Conservation (phyloP, 2,329 filamentous ascomycete genomes). For the Lachnellula occidentalis region DNA sequence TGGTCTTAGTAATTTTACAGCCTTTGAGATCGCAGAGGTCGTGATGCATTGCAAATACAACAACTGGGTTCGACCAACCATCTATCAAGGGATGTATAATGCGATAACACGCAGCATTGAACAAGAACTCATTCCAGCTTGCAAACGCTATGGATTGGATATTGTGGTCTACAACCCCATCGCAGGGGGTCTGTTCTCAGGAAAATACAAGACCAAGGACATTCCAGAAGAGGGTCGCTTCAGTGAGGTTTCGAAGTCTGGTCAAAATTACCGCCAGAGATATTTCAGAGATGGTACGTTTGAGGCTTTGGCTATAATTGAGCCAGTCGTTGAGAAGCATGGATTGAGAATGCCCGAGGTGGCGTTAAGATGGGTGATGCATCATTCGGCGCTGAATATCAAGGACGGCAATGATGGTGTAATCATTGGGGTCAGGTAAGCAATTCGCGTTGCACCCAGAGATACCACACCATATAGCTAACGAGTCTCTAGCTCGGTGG, state of each 20-base stretch:
- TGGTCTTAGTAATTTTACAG: slow-evolving; percentile 78
- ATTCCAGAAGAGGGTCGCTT: slow-evolving; percentile 65
- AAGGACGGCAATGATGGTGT: slow-evolving; percentile 37
- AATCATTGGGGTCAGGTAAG: slow-evolving; percentile 35
- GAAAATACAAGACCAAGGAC: slow-evolving; percentile 51
- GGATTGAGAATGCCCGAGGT: slow-evolving; percentile 54
- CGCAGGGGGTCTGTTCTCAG: slow-evolving; percentile 73
- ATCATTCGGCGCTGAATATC: slow-evolving; percentile 55
- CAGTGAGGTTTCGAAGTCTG: slow-evolving; percentile 45
- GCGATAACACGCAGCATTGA: slow-evolving; percentile 72
- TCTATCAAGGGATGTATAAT: slow-evolving; percentile 89
- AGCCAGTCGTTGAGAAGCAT: slow-evolving; percentile 54
- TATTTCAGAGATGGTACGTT: slow-evolving; percentile 62
- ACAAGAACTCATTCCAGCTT: slow-evolving; percentile 66
- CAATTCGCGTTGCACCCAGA: neutral
- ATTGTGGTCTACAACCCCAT: slow-evolving; percentile 80
- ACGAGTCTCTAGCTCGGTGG: slow-evolving; percentile 24
- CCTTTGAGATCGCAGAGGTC: slow-evolving; percentile 83
- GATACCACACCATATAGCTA: neutral
- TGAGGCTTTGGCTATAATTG: slow-evolving; percentile 53
- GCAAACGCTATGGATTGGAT: slow-evolving; percentile 70
- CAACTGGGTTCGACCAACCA: slow-evolving; percentile 62
- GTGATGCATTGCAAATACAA: slow-evolving; percentile 73
- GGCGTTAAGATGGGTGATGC: slow-evolving; percentile 53
- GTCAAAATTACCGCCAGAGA: slow-evolving; percentile 48